Base-by-base conservation (phyloP, 2,329 filamentous ascomycete species). In the Calonectria ilicicola region DNA sequence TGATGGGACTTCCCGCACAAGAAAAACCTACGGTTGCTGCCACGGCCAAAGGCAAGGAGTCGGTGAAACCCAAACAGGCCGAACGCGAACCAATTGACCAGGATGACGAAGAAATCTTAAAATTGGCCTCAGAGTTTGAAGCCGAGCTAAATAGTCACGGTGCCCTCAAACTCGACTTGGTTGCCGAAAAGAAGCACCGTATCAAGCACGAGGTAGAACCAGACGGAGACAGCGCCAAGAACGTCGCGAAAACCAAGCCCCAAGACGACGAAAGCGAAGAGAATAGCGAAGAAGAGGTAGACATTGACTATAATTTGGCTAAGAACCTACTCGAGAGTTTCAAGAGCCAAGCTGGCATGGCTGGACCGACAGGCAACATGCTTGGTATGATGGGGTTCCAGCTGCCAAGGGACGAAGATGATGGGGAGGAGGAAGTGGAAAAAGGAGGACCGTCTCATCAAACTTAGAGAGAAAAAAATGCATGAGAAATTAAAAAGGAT, bases 261-360 rank as follows among this genome's bases (percentile, higher is more conserved):
- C 82, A 86, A 3, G 79, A 82, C 3, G 82, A 83, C 63, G 82
- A 86, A 9, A 84, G 88, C 32, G 85, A 90, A 46, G 87, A 88
- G 10, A 87, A 86, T 12, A 84, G 83, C 3, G 85, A 91, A 12
- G 88, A 90, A 0, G 91, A 93, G 66, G 89, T 97, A 5, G 89
- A 95, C 74, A 91, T 97, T 32, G 94, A 98, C 81, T 94, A 95
- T 77, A 96, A 97, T 74, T 87, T 99, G 27, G 95, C 94, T 21
- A 95, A 94, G 82, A 98, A 98, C 80, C 87, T 99, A 67, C 87
- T 99, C 1, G 95, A 98, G 82, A 96, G 95, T 78, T 96, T 99
- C 84, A 97, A 98, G 81, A 93, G 94, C 19, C 96, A 98, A 82
- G 95, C 88, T 21, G 97, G 97, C 15, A 91, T 93, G 87, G 89